A percentile compares a stretch with the other conserved stretches of the same genome.
phyloP scores from a whole-genome alignment of 306 rosid species.

The Abrus precatorius region DNA sequence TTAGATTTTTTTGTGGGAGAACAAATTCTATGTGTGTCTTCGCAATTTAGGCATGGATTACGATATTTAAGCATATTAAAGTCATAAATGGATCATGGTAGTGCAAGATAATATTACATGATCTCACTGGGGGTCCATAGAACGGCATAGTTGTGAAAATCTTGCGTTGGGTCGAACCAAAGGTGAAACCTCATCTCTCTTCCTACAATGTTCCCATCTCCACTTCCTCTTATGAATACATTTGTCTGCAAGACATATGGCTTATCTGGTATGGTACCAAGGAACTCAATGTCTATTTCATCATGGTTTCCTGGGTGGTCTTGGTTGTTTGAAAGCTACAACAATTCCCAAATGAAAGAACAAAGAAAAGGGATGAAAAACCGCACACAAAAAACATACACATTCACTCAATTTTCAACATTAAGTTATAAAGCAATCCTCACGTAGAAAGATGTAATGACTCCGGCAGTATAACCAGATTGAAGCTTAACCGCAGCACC shows the following conservation, averaged over 20 bases:
- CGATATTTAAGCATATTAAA: too few species aligned
- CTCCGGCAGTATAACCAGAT: slow-evolving; percentile 90
- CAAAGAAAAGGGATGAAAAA: slow-evolving; percentile 16
- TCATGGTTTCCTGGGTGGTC: slow-evolving; percentile 86
- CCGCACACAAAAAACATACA: background rate
- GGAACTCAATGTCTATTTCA: slow-evolving; percentile 89
- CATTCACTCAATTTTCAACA: slow-evolving; percentile 2
- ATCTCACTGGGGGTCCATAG: slow-evolving; percentile 85
- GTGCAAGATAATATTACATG: slow-evolving; percentile 62
- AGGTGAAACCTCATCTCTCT: slow-evolving; percentile 87
- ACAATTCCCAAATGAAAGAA: slow-evolving; percentile 38
- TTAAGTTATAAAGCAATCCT: slow-evolving; percentile 45
- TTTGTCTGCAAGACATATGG: slow-evolving; percentile 92
- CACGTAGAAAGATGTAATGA: slow-evolving; percentile 81
- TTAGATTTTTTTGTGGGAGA: background rate
- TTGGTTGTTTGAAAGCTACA: slow-evolving; percentile 91
- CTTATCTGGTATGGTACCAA: slow-evolving; percentile 82
- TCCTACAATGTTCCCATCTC: slow-evolving; percentile 76
- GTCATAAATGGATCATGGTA: background rate
- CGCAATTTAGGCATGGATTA: too few species aligned
- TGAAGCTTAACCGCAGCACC: slow-evolving; percentile 85
- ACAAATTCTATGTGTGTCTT: background rate
- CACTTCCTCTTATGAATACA: slow-evolving; percentile 90
- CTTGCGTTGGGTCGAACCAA: slow-evolving; percentile 93
- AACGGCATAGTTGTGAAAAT: slow-evolving; percentile 83